Conservation (phyloP, 202 grass and related monocot species). For the Hordeum pubiflorum region DNA sequence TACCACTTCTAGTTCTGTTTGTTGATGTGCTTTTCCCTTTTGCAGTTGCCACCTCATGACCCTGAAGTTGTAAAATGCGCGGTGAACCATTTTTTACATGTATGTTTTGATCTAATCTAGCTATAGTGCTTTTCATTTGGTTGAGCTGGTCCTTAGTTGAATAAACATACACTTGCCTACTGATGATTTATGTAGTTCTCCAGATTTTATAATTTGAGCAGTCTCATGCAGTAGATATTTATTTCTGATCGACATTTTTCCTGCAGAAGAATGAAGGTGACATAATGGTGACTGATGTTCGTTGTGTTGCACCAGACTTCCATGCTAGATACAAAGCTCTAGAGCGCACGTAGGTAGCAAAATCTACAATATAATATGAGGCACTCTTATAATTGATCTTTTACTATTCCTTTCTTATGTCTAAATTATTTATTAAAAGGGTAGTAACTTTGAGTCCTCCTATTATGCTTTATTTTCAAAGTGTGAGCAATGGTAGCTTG, state of each 20-base stretch:
- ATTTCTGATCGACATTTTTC: background rate
- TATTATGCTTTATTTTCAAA: background rate
- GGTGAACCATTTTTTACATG: slow-evolving; percentile 93
- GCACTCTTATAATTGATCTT: slow-evolving; percentile 23
- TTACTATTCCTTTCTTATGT: slow-evolving; percentile 4
- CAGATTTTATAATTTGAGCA: slow-evolving; percentile 13
- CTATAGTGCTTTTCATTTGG: slow-evolving; percentile 1
- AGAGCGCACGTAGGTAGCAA: slow-evolving; percentile 83
- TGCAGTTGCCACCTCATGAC: slow-evolving; percentile 89
- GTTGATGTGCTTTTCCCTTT: background rate
- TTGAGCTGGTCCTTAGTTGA: slow-evolving; percentile 4
- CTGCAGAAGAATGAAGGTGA: slow-evolving; percentile 94
- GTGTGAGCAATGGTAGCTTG: background rate
- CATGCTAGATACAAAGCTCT: slow-evolving; percentile 93
- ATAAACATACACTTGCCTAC: background rate
- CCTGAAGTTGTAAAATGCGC: slow-evolving; percentile 82
- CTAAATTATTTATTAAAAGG: slow-evolving; percentile 13
- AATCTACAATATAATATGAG: slow-evolving; percentile 19
- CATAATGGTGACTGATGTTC: slow-evolving; percentile 85
- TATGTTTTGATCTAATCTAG: slow-evolving; percentile 25
- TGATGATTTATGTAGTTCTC: background rate
- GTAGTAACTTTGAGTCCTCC: background rate
- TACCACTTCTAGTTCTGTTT: background rate
- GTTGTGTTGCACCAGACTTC: slow-evolving; percentile 67
- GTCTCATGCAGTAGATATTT: slow-evolving; percentile 19